Evolutionary conservation across 805 yeast genomes (phyloP).

Genomic region (Ogataea sp.): DNA sequence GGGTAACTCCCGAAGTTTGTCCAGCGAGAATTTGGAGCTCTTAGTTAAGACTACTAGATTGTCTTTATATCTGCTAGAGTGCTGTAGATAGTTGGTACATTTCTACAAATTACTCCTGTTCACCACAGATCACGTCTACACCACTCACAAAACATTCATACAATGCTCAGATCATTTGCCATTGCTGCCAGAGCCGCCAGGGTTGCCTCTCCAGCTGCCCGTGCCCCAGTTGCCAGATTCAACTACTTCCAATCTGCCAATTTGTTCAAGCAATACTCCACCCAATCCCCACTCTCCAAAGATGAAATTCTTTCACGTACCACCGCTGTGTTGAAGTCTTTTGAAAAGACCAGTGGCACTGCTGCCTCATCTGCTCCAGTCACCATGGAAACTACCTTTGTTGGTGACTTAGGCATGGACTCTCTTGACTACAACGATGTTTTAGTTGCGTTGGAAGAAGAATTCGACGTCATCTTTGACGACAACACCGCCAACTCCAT

Average conservation of each 20-base stretch:
- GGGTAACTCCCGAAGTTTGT: no score
- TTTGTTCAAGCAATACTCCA: background rate
- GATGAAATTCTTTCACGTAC: conserved; percentile 81
- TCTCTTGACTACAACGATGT: conserved; percentile 94
- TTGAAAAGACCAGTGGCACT: conserved; percentile 25
- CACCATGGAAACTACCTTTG: conserved; percentile 37
- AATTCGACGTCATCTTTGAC: conserved; percentile 42
- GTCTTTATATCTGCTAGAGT: no score
- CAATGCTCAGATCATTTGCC: background rate
- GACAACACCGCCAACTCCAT: conserved; percentile 47
- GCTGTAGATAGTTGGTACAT: no score
- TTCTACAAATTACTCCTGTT: no score
- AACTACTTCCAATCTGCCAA: background rate
- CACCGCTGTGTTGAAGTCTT: conserved; percentile 63
- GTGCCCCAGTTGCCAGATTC: background rate
- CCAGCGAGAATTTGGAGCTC: no score
- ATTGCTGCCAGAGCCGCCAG: background rate
- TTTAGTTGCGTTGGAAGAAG: conserved; percentile 93
- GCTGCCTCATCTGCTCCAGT: conserved; percentile 12
- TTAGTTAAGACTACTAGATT: no score
- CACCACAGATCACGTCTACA: no score
- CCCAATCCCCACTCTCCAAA: conserved; percentile 50
- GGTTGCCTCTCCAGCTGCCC: background rate
- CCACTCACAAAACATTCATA: no score
- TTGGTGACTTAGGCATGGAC: conserved; percentile 78